These are phyloP conservation scores for Ogataea zsoltii DNA, from an alignment of 805 yeast genomes.

Conservation along the genomic window DNA sequence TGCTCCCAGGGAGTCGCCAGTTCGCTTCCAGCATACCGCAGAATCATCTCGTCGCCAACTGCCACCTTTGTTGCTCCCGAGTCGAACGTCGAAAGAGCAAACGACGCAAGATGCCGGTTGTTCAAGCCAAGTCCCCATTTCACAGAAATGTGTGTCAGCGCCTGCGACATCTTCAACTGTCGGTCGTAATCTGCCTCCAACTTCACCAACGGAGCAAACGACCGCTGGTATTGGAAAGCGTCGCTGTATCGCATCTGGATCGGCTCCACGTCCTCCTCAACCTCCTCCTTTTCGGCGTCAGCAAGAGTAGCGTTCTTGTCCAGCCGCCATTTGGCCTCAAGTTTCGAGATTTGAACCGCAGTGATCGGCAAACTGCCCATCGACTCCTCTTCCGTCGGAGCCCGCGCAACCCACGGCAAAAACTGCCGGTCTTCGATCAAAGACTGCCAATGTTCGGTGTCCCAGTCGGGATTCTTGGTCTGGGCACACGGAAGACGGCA, in stretches of 20 bases:
- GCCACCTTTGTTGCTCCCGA: conserved; percentile 65
- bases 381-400: conserved; percentile 65
- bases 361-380: conserved; percentile 57
- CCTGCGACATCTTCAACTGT: conserved; percentile 72
- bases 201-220: conserved; percentile 81
- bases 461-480: conserved; percentile 77
- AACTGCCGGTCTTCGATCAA: conserved; percentile 77
- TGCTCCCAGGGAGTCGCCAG: conserved; percentile 67
- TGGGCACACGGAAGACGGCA: conserved; percentile 91
- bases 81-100: conserved; percentile 68
- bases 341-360: conserved; percentile 62
- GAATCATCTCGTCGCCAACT: conserved; percentile 79
- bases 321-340: conserved; percentile 82
- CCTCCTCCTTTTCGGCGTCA: conserved; percentile 56
- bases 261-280: conserved; percentile 64
- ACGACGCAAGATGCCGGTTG: conserved; percentile 66
- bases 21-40: conserved; percentile 59
- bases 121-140: conserved; percentile 72
- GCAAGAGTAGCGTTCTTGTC: conserved; percentile 70
- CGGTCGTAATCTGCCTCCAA: conserved; percentile 81
- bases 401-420: conserved; percentile 77
- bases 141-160: conserved; percentile 69
- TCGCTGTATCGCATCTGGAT: conserved; percentile 75
- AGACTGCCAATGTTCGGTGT: conserved; percentile 83
- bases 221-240: conserved; percentile 81